Evolutionary conservation across 345 rosid genomes (phyloP).

Genomic region (Brassica carinata): DNA sequence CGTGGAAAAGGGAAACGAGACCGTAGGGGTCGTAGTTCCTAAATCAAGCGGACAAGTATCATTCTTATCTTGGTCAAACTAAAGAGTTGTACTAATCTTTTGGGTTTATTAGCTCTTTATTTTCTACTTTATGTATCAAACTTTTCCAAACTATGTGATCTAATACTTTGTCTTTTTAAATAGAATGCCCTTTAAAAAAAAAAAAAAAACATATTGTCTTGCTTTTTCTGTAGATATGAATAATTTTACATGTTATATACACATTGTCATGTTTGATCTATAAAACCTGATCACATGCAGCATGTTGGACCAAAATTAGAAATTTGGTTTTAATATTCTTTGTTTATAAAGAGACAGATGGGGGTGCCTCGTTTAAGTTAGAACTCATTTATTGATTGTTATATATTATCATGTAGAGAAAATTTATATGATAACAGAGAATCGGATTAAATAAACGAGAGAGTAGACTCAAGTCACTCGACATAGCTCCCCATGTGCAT

Average conservation of each 20-base stretch:
- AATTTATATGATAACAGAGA: neutral
- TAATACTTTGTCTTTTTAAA: too few species aligned
- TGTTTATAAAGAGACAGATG: slow-evolving; percentile 17
- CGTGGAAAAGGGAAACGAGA: too few species aligned
- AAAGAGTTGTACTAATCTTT: too few species aligned
- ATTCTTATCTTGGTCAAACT: too few species aligned
- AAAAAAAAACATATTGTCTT: neutral
- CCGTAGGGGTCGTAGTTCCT: too few species aligned
- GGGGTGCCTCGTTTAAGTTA: neutral
- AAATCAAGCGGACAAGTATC: too few species aligned
- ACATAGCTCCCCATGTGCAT: slow-evolving; percentile 22
- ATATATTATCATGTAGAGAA: neutral
- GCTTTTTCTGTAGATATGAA: slow-evolving; percentile 30
- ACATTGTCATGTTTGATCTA: slow-evolving; percentile 16
- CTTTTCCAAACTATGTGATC: too few species aligned
- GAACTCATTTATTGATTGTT: slow-evolving; percentile 19
- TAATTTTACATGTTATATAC: neutral
- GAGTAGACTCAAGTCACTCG: neutral
- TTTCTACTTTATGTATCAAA: too few species aligned
- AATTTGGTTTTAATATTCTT: neutral
- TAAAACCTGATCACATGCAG: slow-evolving; percentile 26
- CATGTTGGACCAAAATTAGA: slow-evolving; percentile 11
- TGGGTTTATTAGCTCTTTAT: too few species aligned
- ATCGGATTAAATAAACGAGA: neutral
- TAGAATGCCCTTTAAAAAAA: too few species aligned